Percentiles rank a stretch among this genome's conserved stretches.
Evolutionary conservation across 306 rosid species (phyloP).

Genomic region (cucumber (Cucumis sativus)): DNA sequence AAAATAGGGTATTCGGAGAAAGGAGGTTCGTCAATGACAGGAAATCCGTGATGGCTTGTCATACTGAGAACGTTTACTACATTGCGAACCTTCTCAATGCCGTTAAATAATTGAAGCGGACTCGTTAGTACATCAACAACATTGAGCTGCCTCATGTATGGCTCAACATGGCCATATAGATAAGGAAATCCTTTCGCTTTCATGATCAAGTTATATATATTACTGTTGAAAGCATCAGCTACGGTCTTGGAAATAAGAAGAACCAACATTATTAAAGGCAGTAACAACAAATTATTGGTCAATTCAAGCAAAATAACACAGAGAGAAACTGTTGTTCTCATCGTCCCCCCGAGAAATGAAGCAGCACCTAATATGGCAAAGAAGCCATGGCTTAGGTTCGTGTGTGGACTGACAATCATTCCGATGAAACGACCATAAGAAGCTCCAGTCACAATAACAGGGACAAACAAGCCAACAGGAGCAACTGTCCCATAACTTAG

Average conservation of each 20-base stretch:
- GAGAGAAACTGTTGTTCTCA: constrained; percentile 88
- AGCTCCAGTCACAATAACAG: constrained; percentile 91
- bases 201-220: constrained; percentile 80
- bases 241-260: constrained; percentile 78
- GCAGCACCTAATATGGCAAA: constrained; percentile 92
- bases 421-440: constrained; percentile 82
- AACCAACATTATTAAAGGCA: constrained; percentile 84
- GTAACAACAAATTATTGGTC: constrained; percentile 70
- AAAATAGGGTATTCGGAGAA: constrained; percentile 39
- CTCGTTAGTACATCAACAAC: constrained; percentile 73
- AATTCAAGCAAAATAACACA: constrained; percentile 82
- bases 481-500: constrained; percentile 79
- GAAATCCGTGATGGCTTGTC: constrained; percentile 79
- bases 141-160: constrained; percentile 80
- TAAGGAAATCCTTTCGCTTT: constrained; percentile 91
- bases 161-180: constrained; percentile 73
- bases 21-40: constrained; percentile 77
- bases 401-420: constrained; percentile 44
- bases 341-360: constrained; percentile 84
- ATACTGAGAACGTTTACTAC: constrained; percentile 52
- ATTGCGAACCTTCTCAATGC: constrained; percentile 71
- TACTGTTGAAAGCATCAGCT: constrained; percentile 74
- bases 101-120: constrained; percentile 68
- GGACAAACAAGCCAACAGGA: constrained; percentile 87
- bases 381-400: constrained; percentile 72